Conservation (phyloP, 2,329 filamentous ascomycete genomes). For the Phialophora macrospora region DNA sequence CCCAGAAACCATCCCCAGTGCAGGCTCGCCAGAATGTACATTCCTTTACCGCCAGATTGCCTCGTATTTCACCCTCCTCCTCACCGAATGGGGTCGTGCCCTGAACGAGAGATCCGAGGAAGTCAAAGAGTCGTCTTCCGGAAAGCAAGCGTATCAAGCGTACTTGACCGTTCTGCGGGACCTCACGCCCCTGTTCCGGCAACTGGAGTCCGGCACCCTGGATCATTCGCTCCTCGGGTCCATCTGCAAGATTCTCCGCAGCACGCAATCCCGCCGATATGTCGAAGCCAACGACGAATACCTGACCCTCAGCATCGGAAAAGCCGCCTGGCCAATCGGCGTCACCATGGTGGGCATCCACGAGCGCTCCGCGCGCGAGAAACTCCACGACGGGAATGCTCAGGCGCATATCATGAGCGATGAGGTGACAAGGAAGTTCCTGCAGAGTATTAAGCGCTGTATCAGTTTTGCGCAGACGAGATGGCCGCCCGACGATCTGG, state of each 20-base stretch:
- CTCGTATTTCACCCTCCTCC: conserved; percentile 95
- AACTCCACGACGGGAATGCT: conserved; percentile 77
- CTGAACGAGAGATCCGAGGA: conserved; percentile 64
- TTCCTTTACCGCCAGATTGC: conserved; percentile 86
- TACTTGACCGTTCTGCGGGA: conserved; percentile 89
- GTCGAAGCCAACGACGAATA: conserved; percentile 98
- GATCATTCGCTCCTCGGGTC: conserved; percentile 78
- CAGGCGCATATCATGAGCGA: conserved; percentile 97
- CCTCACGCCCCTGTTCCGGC: conserved; percentile 86
- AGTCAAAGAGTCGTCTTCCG: conserved; percentile 73
- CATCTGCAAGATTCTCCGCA: conserved; percentile 87
- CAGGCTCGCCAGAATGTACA: conserved; percentile 67
- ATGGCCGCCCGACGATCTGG: conserved; percentile 90
- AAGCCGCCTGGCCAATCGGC: conserved; percentile 97
- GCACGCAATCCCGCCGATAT: conserved; percentile 87
- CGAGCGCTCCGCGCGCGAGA: conserved; percentile 92
- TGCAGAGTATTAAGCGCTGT: conserved; percentile 97
- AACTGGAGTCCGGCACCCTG: conserved; percentile 79
- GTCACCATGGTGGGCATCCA: conserved; percentile 99
- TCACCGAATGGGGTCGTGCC: conserved; percentile 82
- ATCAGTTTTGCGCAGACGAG: conserved; percentile 94
- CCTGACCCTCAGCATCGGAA: conserved; percentile 87
- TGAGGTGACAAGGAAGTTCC: conserved; percentile 90
- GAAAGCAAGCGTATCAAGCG: conserved; percentile 78
- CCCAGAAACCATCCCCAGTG: conserved; percentile 62